Evolutionary conservation across 192 early-diverging fungal species (phyloP), one percentile per base, ranked within the genome.

Genomic region (Spinellus fusiger): DNA sequence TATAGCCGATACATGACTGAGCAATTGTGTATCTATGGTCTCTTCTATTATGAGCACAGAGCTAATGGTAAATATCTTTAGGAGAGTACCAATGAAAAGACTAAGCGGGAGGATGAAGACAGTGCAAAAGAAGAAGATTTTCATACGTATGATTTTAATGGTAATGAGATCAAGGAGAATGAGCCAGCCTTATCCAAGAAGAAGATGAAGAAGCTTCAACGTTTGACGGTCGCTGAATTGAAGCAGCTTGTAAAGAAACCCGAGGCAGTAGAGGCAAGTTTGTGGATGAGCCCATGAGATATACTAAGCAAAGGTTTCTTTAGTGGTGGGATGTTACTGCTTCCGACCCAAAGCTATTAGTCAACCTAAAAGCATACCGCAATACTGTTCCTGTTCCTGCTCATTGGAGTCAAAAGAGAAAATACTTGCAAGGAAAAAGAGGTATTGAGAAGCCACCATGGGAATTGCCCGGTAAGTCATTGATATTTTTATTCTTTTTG

Each of bases 351-450:
- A 85, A 84, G 40, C 80, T 99, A 22, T 80, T 98, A 23, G 92
- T 97, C 0, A 73, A 87, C 8, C 75, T 99, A n/a, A 99, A 99
- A 70, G 82, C 92, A 4, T 84, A 82, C 46, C 82, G 94, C 49
- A 98, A 98, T 69, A 90, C 93, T 0, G 95, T 99, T 0, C 95
- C 96, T 15, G 90, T 99, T 4, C 96, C 96, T 1, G 66, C 78
- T 13, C 96, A 99, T 71, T 99, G 96, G 96, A 82, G 80, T 35
- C 93, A 96, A 64, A 98, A 96, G 77, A 82, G 95, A 59, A 96
- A 96, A 71, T 99, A 97, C 57, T 73, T 99, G 46, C 94, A 98
- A 75, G 91, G 89, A 49, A 99, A 99, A 69, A 87, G 95, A 33
- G 96, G 94, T 56, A 91, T 93, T 50, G 96, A 97, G 56, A 99